phyloP scores from a whole-genome alignment of 352 stramenopile species.

The Globisporangium mamillatum region DNA sequence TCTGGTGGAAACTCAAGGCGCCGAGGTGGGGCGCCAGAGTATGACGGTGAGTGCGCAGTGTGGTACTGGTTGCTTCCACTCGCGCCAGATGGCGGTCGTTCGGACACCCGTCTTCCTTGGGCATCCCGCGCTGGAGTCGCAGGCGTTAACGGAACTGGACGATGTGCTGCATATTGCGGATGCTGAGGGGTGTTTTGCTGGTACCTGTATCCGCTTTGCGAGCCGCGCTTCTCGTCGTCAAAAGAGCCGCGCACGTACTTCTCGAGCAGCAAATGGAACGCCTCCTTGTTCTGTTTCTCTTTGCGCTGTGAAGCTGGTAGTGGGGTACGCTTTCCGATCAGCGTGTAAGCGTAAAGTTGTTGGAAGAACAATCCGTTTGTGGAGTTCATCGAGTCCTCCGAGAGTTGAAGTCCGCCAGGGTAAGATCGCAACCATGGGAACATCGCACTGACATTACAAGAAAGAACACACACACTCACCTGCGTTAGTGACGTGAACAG shows the following conservation, averaged over 20 bases:
- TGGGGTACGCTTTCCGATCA: constrained; percentile 64
- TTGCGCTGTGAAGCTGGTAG: constrained; percentile 42
- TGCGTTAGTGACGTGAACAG: not conserved
- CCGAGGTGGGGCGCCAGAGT: constrained; percentile 1
- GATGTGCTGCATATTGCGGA: constrained; percentile 4
- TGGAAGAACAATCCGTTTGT: constrained; percentile 81
- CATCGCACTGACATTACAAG: constrained; percentile 40
- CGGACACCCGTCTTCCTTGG: not conserved
- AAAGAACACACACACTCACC: not conserved
- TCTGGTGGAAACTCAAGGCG: constrained; percentile 23
- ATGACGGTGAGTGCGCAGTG: constrained; percentile 8
- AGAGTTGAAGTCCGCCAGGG: constrained; percentile 42
- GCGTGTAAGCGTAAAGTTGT: constrained; percentile 77
- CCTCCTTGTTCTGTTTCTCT: constrained; percentile 57
- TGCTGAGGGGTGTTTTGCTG: constrained; percentile 13
- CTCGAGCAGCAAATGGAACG: constrained; percentile 63
- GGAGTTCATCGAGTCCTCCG: constrained; percentile 57
- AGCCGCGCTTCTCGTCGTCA: constrained; percentile 25
- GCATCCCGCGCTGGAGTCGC: constrained; percentile 7
- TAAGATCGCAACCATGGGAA: constrained; percentile 78
- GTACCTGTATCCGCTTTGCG: constrained; percentile 7
- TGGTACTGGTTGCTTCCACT: constrained; percentile 4
- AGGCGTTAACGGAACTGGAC: constrained; percentile 7
- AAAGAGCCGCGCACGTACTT: constrained; percentile 69
- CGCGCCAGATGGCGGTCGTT: constrained; percentile 9